phyloP scores from a whole-genome alignment of 2,329 filamentous ascomycete genomes.

The Aspergillus eucalypticola region DNA sequence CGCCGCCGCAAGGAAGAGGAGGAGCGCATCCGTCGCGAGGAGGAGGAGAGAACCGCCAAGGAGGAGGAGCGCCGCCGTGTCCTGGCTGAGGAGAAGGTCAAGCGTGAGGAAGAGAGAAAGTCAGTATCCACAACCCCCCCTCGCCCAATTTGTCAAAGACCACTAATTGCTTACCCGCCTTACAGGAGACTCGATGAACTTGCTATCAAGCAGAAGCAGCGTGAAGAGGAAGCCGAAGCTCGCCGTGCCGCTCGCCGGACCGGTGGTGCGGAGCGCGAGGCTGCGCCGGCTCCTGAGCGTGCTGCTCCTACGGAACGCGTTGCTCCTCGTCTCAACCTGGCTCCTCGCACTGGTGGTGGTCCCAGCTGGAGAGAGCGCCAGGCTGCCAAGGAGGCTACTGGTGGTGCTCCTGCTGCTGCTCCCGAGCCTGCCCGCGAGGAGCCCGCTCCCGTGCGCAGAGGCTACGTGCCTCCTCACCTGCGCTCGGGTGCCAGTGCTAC shows the following conservation, averaged over 20 bases:
- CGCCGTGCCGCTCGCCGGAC: constrained; percentile 69
- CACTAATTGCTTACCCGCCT: constrained; percentile 36
- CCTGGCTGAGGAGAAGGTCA: constrained; percentile 69
- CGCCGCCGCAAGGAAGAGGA: constrained; percentile 77
- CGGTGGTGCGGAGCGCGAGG: constrained; percentile 37
- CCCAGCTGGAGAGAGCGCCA: constrained; percentile 62
- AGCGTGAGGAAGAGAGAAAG: constrained; percentile 61
- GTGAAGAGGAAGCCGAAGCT: constrained; percentile 85
- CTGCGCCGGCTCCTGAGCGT: constrained; percentile 41
- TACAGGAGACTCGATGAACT: constrained; percentile 63
- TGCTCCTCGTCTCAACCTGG: constrained; percentile 59
- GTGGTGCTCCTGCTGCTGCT: constrained; percentile 25
- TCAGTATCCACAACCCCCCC: constrained; percentile 39
- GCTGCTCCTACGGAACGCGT: constrained; percentile 52
- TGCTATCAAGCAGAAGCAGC: constrained; percentile 68
- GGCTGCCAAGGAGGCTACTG: constrained; percentile 50
- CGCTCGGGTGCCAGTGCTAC: constrained; percentile 35
- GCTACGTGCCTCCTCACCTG: constrained; percentile 45
- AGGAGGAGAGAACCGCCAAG: constrained; percentile 76
- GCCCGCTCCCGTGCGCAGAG: constrained; percentile 32
- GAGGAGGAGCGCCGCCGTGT: constrained; percentile 78
- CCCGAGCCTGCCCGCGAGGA: constrained; percentile 26
- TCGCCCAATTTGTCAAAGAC: background rate
- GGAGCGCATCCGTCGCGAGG: constrained; percentile 76
- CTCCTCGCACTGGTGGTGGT: constrained; percentile 48